Conservation (phyloP, 148 eudicot genomes). For the Rhododendron kiyosumense region DNA sequence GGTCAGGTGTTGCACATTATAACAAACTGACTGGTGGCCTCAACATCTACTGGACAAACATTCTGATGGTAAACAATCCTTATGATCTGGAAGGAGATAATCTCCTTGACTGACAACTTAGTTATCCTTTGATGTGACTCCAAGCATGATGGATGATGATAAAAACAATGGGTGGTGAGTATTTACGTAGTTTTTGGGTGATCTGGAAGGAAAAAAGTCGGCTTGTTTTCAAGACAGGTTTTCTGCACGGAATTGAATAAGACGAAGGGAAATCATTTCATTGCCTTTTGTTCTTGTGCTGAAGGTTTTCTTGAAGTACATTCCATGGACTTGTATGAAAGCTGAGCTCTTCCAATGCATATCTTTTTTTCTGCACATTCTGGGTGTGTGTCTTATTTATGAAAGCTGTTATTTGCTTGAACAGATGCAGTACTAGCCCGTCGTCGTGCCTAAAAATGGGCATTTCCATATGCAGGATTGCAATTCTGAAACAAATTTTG, state of each 20-base stretch:
- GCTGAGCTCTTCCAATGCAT: neutral
- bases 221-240: neutral
- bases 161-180: neutral
- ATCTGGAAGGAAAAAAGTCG: neutral
- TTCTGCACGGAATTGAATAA: neutral
- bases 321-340: neutral
- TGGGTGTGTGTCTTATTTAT: neutral
- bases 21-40: neutral
- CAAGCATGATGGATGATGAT: neutral
- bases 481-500: conserved; percentile 28
- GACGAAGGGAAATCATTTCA: too few relatives aligned
- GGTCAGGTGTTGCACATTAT: neutral
- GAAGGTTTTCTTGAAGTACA: neutral
- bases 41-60: neutral
- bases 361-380: neutral
- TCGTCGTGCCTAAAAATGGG: neutral
- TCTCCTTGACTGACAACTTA: neutral
- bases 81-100: neutral
- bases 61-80: neutral
- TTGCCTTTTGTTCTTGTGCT: neutral
- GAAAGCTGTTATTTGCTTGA: neutral
- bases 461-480: conserved; percentile 42
- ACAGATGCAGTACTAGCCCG: neutral
- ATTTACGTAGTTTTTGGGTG: neutral
- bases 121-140: neutral